Conservation (phyloP, 2,329 filamentous ascomycete genomes). For the Fusarium sp. region DNA sequence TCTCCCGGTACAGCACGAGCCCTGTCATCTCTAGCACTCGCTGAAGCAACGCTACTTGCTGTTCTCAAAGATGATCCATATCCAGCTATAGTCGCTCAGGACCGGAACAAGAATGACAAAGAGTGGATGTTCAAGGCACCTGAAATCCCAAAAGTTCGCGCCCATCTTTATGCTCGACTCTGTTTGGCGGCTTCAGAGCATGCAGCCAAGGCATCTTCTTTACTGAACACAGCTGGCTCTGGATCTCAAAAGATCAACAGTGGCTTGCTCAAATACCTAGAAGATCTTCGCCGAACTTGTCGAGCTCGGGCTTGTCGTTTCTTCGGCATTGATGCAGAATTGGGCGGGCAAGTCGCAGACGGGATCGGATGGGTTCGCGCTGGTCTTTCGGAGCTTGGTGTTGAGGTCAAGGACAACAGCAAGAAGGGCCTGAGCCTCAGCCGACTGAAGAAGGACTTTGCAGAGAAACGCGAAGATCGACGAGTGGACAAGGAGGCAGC, state of each 20-base stretch:
- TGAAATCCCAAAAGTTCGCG: conserved; percentile 87
- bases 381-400: conserved; percentile 78
- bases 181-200: conserved; percentile 91
- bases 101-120: conserved; percentile 82
- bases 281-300: conserved; percentile 78
- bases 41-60: conserved; percentile 89
- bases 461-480: conserved; percentile 81
- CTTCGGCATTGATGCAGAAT: conserved; percentile 88
- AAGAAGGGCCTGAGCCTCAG: conserved; percentile 68
- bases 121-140: conserved; percentile 98
- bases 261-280: conserved; percentile 76
- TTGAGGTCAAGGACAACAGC: conserved; percentile 61
- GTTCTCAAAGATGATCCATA: conserved; percentile 97
- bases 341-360: conserved; percentile 81
- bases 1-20: conserved; percentile 63
- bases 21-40: conserved; percentile 75
- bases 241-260: conserved; percentile 67
- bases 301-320: conserved; percentile 90
- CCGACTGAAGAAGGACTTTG: conserved; percentile 77
- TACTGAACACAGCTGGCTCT: conserved; percentile 56
- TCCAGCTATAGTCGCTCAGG: conserved; percentile 81
- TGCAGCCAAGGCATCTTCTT: conserved; percentile 74
- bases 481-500: conserved; percentile 76
- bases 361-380: conserved; percentile 89
- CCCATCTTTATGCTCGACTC: conserved; percentile 85